phyloP scores from a whole-genome alignment of 2,329 filamentous ascomycete genomes.

The Phaeosphaeriaceae sp. region DNA sequence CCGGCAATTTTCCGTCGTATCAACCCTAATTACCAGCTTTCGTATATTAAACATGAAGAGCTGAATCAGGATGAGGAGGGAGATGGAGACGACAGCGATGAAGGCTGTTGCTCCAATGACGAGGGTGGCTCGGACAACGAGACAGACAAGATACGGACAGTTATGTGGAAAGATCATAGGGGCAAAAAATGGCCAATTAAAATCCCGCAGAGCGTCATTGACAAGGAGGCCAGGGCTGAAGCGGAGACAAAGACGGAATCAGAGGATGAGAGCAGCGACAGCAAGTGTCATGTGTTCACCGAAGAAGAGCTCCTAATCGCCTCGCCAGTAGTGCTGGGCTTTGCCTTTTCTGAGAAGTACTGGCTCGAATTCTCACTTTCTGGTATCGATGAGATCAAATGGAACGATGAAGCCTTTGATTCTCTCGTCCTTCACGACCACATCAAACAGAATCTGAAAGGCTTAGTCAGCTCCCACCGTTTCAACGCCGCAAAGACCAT shows the following conservation, averaged over 20 bases:
- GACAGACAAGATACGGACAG: slow-evolving; percentile 46
- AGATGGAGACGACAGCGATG: slow-evolving; percentile 59
- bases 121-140: slow-evolving; percentile 33
- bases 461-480: slow-evolving; percentile 83
- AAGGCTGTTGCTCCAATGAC: slow-evolving; percentile 26
- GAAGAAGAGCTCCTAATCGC: slow-evolving; percentile 86
- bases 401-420: slow-evolving; percentile 83
- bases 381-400: slow-evolving; percentile 78
- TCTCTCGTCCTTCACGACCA: slow-evolving; percentile 74
- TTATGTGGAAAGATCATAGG: slow-evolving; percentile 55
- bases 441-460: slow-evolving; percentile 72
- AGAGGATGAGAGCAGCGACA: slow-evolving; percentile 40
- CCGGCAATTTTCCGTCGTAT: slow-evolving; percentile 80
- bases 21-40: slow-evolving; percentile 84
- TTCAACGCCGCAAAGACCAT: slow-evolving; percentile 82
- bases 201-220: slow-evolving; percentile 52
- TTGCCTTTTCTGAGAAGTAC: slow-evolving; percentile 84
- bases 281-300: slow-evolving; percentile 64
- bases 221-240: slow-evolving; percentile 56
- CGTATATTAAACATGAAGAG: slow-evolving; percentile 74
- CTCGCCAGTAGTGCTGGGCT: slow-evolving; percentile 83
- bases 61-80: slow-evolving; percentile 63
- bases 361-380: slow-evolving; percentile 90
- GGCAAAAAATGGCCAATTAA: slow-evolving; percentile 60
- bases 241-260: slow-evolving; percentile 52